Conservation (phyloP, 2,329 filamentous ascomycete species). For the Trichoderma atroviride region DNA sequence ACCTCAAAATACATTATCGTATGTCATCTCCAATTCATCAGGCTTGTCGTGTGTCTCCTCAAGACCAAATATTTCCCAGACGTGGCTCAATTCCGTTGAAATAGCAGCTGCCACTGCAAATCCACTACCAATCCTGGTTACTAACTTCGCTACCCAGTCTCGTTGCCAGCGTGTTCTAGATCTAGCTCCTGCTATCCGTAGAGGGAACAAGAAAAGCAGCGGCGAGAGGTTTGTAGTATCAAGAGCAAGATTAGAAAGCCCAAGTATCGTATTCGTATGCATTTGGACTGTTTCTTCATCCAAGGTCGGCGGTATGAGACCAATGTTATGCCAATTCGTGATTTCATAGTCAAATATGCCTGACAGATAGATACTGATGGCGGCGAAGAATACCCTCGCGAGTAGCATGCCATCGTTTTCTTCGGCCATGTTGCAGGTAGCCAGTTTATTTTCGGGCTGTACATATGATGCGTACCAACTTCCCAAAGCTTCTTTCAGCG, state of each 20-base stretch:
- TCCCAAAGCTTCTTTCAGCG: constrained; percentile 22
- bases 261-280: constrained; percentile 35
- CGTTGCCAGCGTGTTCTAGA: constrained; percentile 33
- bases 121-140: constrained; percentile 29
- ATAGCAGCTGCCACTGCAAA: constrained; percentile 38
- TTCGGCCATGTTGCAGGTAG: background rate
- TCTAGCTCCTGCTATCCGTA: constrained; percentile 41
- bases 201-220: constrained; percentile 40
- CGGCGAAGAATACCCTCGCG: constrained; percentile 35
- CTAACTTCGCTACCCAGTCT: constrained; percentile 29
- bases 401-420: constrained; percentile 31
- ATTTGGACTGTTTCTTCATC: constrained; percentile 30
- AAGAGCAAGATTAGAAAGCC: constrained; percentile 28
- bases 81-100: constrained; percentile 27
- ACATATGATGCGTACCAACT: constrained; percentile 29
- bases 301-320: constrained; percentile 33
- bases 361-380: constrained; percentile 43
- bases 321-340: constrained; percentile 34
- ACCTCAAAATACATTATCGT: background rate
- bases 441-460: background rate
- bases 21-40: background rate
- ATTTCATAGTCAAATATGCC: constrained; percentile 44
- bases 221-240: constrained; percentile 34
- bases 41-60: background rate
- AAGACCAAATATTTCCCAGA: constrained; percentile 31